A percentile compares a stretch with the other conserved stretches of the same genome.
Conservation (phyloP, 139 green algal genomes). For the Chlamydomonas schloesseri region DNA sequence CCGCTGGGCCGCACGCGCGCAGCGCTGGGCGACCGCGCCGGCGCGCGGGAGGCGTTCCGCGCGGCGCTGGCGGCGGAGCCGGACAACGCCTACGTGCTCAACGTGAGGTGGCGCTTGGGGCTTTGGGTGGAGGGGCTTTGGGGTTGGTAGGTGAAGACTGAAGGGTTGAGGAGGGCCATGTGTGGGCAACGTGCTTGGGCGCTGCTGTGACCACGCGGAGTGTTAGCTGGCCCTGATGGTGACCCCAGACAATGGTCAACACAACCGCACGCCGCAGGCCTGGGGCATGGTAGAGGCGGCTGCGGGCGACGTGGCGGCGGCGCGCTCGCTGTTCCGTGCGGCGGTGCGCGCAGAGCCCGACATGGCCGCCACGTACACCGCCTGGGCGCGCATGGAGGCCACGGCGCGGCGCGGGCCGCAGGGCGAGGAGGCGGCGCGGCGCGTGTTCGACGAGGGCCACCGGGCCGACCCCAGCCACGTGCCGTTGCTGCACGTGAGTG, state of each 20-base stretch:
- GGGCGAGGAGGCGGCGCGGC: constrained; percentile 27
- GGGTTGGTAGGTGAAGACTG: no score
- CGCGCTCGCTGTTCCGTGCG: constrained; percentile 46
- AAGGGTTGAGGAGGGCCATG: no score
- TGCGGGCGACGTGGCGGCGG: constrained; percentile 47
- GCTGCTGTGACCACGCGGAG: no score
- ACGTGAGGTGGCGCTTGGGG: constrained; percentile 42
- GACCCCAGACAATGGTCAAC: no score
- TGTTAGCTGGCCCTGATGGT: no score
- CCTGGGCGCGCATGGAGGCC: constrained; percentile 45
- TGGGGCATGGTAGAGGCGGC: constrained; percentile 71
- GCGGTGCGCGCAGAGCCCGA: constrained; percentile 39
- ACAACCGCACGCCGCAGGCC: constrained; percentile 43
- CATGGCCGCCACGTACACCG: constrained; percentile 13
- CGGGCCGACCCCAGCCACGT: constrained; percentile 40
- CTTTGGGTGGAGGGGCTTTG: neutral
- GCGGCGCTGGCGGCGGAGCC: constrained; percentile 22
- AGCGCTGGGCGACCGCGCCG: neutral
- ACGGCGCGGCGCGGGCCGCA: neutral
- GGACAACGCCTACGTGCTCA: constrained; percentile 45
- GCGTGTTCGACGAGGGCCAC: constrained; percentile 57
- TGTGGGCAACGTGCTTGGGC: no score
- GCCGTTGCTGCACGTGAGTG: constrained; percentile 53
- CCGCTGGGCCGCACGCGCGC: constrained; percentile 12
- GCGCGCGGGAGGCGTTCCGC: constrained; percentile 36